phyloP scores from a whole-genome alignment of 2,329 filamentous ascomycete species.

The Alternaria tenuissima region DNA sequence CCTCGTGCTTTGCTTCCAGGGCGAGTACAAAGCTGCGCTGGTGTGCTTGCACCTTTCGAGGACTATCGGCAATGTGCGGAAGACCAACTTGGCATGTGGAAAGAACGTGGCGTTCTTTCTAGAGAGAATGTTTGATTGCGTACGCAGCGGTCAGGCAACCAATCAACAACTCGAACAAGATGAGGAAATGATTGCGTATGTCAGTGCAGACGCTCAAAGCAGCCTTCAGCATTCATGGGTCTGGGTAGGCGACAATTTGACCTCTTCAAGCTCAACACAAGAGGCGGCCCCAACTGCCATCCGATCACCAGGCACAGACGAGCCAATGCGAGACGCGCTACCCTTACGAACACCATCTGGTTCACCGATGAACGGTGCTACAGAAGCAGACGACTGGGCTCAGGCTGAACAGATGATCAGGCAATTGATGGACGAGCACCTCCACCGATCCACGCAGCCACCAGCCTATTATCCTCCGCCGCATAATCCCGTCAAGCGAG shows the following conservation, averaged over 20 bases:
- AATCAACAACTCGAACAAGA: constrained; percentile 66
- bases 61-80: constrained; percentile 74
- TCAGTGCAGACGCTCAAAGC: constrained; percentile 85
- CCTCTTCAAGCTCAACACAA: constrained; percentile 10
- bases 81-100: constrained; percentile 79
- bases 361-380: constrained; percentile 64
- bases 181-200: constrained; percentile 88
- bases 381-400: constrained; percentile 84
- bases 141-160: constrained; percentile 53
- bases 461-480: constrained; percentile 47
- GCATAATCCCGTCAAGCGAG: constrained; percentile 50
- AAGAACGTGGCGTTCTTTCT: constrained; percentile 85
- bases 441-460: constrained; percentile 35
- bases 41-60: constrained; percentile 76
- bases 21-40: constrained; percentile 75
- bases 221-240: constrained; percentile 82
- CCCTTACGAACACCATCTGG: constrained; percentile 60
- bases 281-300: constrained; percentile 12
- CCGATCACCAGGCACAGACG: constrained; percentile 31
- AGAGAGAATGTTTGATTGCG: constrained; percentile 67
- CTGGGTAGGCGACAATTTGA: constrained; percentile 66
- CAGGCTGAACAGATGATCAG: constrained; percentile 71
- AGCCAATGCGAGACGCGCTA: constrained; percentile 51
- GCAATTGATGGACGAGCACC: constrained; percentile 61
- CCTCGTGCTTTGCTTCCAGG: constrained; percentile 78